Evolutionary conservation across 2,329 filamentous ascomycete species (phyloP), one percentile per base, ranked within the genome.

Genomic region (Akanthomyces lecanii): DNA sequence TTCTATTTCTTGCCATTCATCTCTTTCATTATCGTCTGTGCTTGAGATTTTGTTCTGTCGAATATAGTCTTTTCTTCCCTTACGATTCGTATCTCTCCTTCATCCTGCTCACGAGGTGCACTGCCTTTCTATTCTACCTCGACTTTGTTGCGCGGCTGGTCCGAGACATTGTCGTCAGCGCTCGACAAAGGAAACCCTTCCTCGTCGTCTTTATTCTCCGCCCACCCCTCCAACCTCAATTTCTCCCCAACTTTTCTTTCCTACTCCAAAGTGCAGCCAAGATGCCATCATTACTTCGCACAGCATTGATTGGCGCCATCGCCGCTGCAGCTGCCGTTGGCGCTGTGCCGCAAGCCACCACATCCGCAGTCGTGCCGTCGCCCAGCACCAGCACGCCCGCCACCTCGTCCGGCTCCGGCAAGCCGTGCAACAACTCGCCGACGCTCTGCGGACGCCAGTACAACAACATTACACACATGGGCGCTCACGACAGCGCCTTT

Each of bases 351-450:
- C 59, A 25, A 16, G 33, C 16, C 6, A 63, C 61, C 11, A 56
- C 54, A 2, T 18, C 50, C 3, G 52, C 61, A n/a, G 23, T 23
- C 11, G 44, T 30, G 8, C 47, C 56, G n/a, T 30, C 56, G 30
- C 36, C 44, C 30, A 60, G 56, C 38, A 48, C 45, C 52, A 30
- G 30, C 21, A 25, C 47, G 12, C 21, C 44, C 1, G 28, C 28
- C 0, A 14, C 21, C 16, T 56, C 67, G 18, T 59, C 65, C 2
- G 48, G 42, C 5, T 68, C 71, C 25, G 10, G 10, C 33, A 70
- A 69, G 18, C 85, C 87, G 38, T 95, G 91, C 83, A 95, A 95
- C 78, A 94, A 94, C 79, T 92, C 89, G 0, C 89, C 90, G 0
- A 77, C 81, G 50, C 83, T 95, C 47, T 95, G 91, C 79, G 79